Base-by-base conservation (phyloP, 2,329 filamentous ascomycete genomes). In the Cladophialophora immunda region DNA sequence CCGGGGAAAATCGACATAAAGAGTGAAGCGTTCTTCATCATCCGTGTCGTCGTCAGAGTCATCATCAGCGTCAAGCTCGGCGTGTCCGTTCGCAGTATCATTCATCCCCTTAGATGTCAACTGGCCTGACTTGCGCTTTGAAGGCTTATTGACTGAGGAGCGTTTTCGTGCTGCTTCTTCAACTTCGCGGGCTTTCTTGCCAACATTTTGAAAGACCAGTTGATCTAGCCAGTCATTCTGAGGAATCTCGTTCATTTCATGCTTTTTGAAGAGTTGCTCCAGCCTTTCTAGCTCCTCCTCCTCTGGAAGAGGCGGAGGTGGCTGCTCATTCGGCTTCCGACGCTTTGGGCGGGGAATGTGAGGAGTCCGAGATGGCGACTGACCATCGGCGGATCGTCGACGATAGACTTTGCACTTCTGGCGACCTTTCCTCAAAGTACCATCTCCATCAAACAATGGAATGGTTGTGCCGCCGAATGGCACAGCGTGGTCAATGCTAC, bases 381-480 rank as follows among this genome's bases (percentile, higher is more conserved):
- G 89, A 11, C 94, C 94, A 79, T 99, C 95, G 1, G 94, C 95
- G 62, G 88, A 87, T 76, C 90, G 91, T 76, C 93, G 87, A 62
- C 94, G 86, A 81, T 97, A 90, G 1, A 99, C 80, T 53, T 90
- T 85, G 78, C 95, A 98, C 78, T 97, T 97, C 76, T 98, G 94
- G 19, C 93, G 86, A 7, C 95, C 95, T 76, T 95, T 97, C 73
- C 94, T 90, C 57, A 97, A 81, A 71, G 95, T 95, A 66, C 94
- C 95, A 72, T 98, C 93, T 61, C 89, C 87, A 75, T 98, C 95
- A 74, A 98, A 99, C n/a, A 99, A 82, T 1, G 91, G 84, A 62
- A 99, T 85, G 0, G 95, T 98, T 0, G 94, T 98, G 38, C 95
- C 95, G 5, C 94, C 95, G 76, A 98, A 99, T 0, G 95, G 94